A percentile compares a stretch with the other conserved stretches of the same genome.
These are phyloP conservation scores for Seminavis robusta DNA, from an alignment of 108 stramenopile genomes.

Conservation along the genomic window DNA sequence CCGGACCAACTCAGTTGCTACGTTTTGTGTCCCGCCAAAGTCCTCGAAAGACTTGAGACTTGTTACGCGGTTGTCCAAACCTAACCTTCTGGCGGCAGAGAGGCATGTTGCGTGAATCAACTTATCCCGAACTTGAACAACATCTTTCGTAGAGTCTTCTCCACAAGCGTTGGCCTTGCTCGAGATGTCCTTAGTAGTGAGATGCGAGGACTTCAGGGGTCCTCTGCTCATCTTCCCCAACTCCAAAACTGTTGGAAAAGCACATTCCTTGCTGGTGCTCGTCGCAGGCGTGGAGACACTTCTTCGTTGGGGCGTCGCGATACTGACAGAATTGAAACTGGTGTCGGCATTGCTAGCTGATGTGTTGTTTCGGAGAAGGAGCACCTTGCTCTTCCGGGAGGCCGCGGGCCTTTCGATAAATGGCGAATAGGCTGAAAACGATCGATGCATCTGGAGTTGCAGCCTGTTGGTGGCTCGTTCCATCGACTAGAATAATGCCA, in stretches of 20 bases:
- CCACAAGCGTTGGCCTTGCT: no score
- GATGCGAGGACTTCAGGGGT: conserved; percentile 26
- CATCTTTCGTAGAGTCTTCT: no score
- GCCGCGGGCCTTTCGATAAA: conserved; percentile 22
- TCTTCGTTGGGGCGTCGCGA: background rate
- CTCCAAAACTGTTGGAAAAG: conserved; percentile 45
- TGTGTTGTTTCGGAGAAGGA: conserved; percentile 1
- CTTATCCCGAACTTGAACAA: no score
- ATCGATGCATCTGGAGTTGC: conserved; percentile 27
- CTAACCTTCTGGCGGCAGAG: conserved; percentile 50
- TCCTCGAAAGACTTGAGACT: conserved; percentile 36
- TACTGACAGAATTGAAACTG: conserved; percentile 5
- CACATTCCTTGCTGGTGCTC: conserved; percentile 1
- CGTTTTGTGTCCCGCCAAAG: conserved; percentile 46
- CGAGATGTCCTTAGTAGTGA: no score
- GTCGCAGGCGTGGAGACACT: background rate
- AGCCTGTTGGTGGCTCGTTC: conserved; percentile 34
- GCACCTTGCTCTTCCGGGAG: background rate
- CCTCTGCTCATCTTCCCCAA: conserved; percentile 32
- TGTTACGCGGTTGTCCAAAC: conserved; percentile 32
- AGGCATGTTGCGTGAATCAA: conserved; percentile 53
- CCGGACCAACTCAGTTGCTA: conserved; percentile 60
- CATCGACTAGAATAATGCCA: background rate
- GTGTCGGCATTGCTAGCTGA: background rate
- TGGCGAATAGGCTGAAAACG: conserved; percentile 36